phyloP scores from a whole-genome alignment of 2,329 filamentous ascomycete genomes.

The Paraconiothyrium sp. region DNA sequence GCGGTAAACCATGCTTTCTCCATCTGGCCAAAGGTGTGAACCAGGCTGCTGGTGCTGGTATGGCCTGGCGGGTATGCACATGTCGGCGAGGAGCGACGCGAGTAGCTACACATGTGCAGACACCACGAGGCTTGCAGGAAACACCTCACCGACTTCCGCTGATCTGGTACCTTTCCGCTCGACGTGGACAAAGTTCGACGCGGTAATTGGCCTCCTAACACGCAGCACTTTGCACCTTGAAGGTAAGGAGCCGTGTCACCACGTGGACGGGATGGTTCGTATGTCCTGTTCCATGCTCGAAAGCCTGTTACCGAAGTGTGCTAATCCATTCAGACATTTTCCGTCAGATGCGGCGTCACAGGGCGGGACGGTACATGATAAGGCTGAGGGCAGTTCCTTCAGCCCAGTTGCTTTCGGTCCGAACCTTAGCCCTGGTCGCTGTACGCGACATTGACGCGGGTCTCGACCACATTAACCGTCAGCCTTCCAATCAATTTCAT shows the following conservation, averaged over 20 bases:
- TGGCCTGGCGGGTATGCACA: constrained; percentile 13
- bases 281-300: not conserved
- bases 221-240: not conserved
- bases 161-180: constrained; percentile 14
- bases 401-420: not conserved
- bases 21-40: not conserved
- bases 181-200: not conserved
- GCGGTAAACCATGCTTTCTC: constrained; percentile 2
- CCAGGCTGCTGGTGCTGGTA: constrained; percentile 9
- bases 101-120: not conserved
- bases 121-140: constrained; percentile 3
- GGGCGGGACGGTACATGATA: not conserved
- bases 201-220: not conserved
- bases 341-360: not conserved
- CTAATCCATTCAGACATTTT: not conserved
- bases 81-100: not conserved
- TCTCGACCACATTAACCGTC: not conserved
- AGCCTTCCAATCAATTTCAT: not conserved
- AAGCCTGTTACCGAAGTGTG: not conserved
- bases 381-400: constrained; percentile 1
- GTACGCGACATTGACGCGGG: not conserved
- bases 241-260: not conserved
- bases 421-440: not conserved
- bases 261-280: not conserved
- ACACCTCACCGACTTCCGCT: constrained; percentile 7